phyloP scores from a whole-genome alignment of 768 basidiomycete genomes.

The Leccinellum albellum region DNA sequence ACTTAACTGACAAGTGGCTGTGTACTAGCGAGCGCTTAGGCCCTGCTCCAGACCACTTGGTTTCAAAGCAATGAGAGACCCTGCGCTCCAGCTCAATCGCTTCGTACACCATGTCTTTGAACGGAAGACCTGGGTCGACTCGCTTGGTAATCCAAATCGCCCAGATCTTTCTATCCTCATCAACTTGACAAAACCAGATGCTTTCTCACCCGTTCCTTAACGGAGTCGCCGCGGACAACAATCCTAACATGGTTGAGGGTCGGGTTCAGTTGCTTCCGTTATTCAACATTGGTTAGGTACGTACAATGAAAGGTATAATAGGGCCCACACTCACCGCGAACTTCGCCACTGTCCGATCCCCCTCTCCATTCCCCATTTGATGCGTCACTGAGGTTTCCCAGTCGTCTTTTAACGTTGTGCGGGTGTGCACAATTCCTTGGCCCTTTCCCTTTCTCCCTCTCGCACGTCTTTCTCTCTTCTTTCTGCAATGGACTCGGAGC shows the following conservation, averaged over 20 bases:
- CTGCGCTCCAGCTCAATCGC: neutral
- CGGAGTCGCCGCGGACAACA: neutral
- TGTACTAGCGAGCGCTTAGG: neutral
- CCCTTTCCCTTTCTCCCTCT: neutral
- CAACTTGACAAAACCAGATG: neutral
- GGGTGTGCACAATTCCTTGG: neutral
- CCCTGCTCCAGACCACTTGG: neutral
- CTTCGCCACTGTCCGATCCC: neutral
- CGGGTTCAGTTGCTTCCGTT: neutral
- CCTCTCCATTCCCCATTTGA: neutral
- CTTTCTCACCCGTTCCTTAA: neutral
- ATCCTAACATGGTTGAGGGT: neutral
- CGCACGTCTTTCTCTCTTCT: neutral
- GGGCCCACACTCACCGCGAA: neutral
- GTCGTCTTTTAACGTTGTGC: neutral
- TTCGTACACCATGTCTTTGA: neutral
- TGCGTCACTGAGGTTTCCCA: neutral
- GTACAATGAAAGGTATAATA: constrained; percentile 2
- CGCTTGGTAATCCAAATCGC: neutral
- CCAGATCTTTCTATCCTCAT: neutral
- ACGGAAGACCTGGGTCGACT: neutral
- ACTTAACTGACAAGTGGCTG: neutral
- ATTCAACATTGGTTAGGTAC: neutral
- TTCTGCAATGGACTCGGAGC: constrained; percentile 26
- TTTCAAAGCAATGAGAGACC: neutral